phyloP scores from a whole-genome alignment of 2,329 filamentous ascomycete genomes.

The Diplodia seriata region DNA sequence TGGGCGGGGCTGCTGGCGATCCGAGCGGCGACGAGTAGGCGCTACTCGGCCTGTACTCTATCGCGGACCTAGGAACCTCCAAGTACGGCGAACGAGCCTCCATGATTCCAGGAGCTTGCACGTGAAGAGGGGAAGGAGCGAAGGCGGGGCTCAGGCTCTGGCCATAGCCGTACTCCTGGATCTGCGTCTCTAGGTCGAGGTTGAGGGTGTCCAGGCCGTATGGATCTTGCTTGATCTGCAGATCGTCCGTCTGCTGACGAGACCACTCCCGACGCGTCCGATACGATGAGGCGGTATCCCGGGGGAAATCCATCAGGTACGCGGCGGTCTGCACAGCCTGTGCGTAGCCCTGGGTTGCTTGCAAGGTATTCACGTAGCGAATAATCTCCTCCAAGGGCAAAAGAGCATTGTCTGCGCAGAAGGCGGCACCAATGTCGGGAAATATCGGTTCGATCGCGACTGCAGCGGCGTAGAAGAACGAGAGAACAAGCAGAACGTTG shows the following conservation, averaged over 20 bases:
- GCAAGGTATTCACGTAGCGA: slow-evolving; percentile 73
- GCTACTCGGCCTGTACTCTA: slow-evolving; percentile 42
- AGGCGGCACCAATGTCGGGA: slow-evolving; percentile 87
- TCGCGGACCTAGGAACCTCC: slow-evolving; percentile 52
- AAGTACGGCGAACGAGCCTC: slow-evolving; percentile 52
- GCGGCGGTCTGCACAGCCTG: slow-evolving; percentile 53
- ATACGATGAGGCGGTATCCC: slow-evolving; percentile 52
- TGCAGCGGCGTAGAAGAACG: slow-evolving; percentile 89
- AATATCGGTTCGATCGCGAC: slow-evolving; percentile 89
- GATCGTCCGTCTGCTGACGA: slow-evolving; percentile 45
- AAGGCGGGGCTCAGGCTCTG: slow-evolving; percentile 59
- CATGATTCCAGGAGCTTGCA: slow-evolving; percentile 46
- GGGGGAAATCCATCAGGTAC: slow-evolving; percentile 55
- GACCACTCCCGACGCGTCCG: slow-evolving; percentile 50
- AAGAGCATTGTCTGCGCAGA: slow-evolving; percentile 73
- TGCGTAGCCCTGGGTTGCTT: slow-evolving; percentile 50
- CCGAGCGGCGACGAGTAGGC: slow-evolving; percentile 48
- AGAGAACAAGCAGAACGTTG: slow-evolving; percentile 80
- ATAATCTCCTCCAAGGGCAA: slow-evolving; percentile 87
- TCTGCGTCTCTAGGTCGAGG: slow-evolving; percentile 49
- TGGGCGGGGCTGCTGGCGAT: slow-evolving; percentile 45
- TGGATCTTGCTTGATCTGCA: slow-evolving; percentile 45
- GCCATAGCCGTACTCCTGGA: slow-evolving; percentile 50
- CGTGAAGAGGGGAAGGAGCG: slow-evolving; percentile 54
- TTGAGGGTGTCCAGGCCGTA: slow-evolving; percentile 50